phyloP scores from a whole-genome alignment of 768 basidiomycete genomes.

The Mycena sanguinolenta region DNA sequence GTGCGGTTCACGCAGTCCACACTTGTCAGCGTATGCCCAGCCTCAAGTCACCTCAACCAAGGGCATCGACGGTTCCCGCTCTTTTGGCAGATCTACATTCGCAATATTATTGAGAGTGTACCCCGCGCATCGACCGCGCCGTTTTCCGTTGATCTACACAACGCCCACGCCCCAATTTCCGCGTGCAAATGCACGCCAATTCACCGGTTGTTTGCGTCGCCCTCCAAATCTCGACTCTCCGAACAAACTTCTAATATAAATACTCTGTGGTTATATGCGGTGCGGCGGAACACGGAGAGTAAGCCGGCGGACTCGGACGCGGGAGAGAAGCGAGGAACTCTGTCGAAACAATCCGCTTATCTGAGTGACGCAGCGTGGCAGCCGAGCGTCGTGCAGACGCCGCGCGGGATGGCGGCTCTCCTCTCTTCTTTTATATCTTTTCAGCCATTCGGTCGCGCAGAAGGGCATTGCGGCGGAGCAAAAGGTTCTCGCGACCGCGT shows the following conservation, averaged over 20 bases:
- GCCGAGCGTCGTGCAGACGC: constrained; percentile 40
- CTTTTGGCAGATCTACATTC: constrained; percentile 19
- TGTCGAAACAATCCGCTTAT: constrained; percentile 40
- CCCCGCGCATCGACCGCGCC: background rate
- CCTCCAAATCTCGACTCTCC: background rate
- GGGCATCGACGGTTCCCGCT: constrained; percentile 40
- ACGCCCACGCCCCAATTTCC: constrained; percentile 38
- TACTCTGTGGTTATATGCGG: constrained; percentile 38
- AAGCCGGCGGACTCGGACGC: background rate
- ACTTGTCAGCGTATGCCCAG: constrained; percentile 44
- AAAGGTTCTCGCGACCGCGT: constrained; percentile 40
- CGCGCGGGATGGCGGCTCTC: constrained; percentile 47
- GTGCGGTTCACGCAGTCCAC: constrained; percentile 41
- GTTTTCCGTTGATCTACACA: constrained; percentile 43
- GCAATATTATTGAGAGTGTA: no score
- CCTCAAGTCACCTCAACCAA: constrained; percentile 35
- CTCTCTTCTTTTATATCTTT: constrained; percentile 45
- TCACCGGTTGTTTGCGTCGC: constrained; percentile 33
- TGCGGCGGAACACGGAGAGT: constrained; percentile 30
- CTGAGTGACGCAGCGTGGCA: constrained; percentile 41
- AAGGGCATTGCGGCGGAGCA: constrained; percentile 35
- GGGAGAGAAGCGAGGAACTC: constrained; percentile 18
- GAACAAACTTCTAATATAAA: no score
- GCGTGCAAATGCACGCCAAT: constrained; percentile 42
- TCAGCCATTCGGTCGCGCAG: constrained; percentile 39